These are phyloP conservation scores for Schizosaccharomyces cryophilus DNA, from an alignment of 805 yeast genomes.

Conservation along the genomic window DNA sequence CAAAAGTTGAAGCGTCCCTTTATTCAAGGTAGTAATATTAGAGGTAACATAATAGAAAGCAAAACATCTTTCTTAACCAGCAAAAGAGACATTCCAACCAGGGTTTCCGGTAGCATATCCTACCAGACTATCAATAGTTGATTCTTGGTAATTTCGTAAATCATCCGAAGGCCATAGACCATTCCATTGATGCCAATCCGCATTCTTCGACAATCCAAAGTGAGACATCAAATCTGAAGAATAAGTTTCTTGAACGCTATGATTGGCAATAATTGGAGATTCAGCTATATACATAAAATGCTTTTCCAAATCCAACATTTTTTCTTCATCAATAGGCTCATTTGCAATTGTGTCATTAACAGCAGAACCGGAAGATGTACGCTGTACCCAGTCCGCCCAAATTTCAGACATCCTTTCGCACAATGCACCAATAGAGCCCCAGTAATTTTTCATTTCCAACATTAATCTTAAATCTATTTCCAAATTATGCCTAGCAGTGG, in stretches of 20 bases:
- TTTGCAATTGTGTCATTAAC: neutral
- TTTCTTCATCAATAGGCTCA: neutral
- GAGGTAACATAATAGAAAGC: neutral
- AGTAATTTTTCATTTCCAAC: neutral
- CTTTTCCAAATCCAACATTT: neutral
- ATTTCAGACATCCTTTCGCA: neutral
- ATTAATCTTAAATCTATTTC: neutral
- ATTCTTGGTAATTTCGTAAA: neutral
- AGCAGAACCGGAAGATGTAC: neutral
- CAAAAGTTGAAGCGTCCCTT: no score
- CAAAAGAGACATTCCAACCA: neutral
- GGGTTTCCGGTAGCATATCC: neutral
- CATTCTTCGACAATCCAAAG: neutral
- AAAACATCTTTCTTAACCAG: neutral
- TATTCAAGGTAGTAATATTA: neutral
- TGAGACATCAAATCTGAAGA: neutral
- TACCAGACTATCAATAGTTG: neutral
- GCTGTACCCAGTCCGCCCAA: neutral
- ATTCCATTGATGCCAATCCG: neutral
- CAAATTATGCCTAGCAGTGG: neutral
- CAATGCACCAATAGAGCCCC: neutral
- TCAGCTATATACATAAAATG: neutral
- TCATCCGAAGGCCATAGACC: constrained; percentile 1
- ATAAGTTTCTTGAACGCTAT: neutral
- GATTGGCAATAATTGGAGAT: neutral